phyloP scores from a whole-genome alignment of 805 yeast species.

The Barnettozyma sucrosica region DNA sequence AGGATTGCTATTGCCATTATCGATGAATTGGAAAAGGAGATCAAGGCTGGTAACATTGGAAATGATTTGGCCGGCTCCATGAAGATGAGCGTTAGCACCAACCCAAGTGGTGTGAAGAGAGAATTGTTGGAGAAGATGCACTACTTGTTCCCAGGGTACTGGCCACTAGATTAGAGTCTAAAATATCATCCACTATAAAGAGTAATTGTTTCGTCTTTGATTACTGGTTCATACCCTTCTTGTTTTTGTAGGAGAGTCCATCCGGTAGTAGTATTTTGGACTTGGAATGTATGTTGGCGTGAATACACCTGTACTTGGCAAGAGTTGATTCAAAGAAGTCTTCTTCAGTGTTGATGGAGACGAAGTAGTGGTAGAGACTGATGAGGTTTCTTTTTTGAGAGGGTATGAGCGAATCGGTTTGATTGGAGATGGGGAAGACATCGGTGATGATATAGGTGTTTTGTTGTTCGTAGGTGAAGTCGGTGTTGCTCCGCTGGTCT shows the following conservation, averaged over 20 bases:
- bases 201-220: background rate
- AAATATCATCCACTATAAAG: background rate
- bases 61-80: constrained; percentile 66
- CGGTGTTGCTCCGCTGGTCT: background rate
- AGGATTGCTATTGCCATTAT: constrained; percentile 65
- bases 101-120: constrained; percentile 63
- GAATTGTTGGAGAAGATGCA: constrained; percentile 76
- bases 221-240: constrained; percentile 19
- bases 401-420: constrained; percentile 2
- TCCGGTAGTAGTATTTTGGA: constrained; percentile 26
- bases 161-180: constrained; percentile 41
- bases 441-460: constrained; percentile 25
- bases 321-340: background rate
- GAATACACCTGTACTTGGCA: constrained; percentile 1
- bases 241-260: constrained; percentile 28
- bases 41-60: constrained; percentile 59
- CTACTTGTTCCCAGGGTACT: constrained; percentile 86
- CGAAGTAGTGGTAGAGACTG: background rate
- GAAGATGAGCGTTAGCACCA: constrained; percentile 78
- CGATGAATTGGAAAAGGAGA: constrained; percentile 55
- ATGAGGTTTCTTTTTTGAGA: constrained; percentile 15
- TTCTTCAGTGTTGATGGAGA: background rate
- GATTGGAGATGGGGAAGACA: constrained; percentile 23
- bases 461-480: constrained; percentile 11
- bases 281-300: constrained; percentile 27